phyloP scores from a whole-genome alignment of 805 yeast genomes.

The Saccharomyces paradoxus region DNA sequence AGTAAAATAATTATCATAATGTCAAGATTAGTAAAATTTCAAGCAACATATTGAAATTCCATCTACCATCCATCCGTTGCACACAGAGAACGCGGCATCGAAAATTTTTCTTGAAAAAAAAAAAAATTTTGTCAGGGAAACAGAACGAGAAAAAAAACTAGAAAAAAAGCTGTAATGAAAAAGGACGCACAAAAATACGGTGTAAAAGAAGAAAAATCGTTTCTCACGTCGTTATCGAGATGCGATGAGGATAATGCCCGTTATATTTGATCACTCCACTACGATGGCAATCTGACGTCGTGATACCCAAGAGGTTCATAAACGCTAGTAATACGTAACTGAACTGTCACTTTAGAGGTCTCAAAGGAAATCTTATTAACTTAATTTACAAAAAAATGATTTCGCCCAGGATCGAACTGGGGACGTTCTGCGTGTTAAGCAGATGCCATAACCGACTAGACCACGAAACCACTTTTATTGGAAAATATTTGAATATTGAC shows the following conservation, averaged over 20 bases:
- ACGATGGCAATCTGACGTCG: neutral
- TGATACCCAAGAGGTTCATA: neutral
- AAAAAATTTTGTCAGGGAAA: neutral
- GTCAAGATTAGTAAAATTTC: neutral
- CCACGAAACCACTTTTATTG: slow-evolving; percentile 67
- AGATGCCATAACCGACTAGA: slow-evolving; percentile 99
- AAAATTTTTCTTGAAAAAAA: neutral
- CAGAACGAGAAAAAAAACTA: neutral
- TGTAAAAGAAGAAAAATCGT: neutral
- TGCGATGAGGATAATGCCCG: neutral
- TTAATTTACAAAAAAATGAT: slow-evolving; percentile 45
- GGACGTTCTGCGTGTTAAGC: slow-evolving; percentile 99
- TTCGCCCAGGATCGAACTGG: slow-evolving; percentile 99
- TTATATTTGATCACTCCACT: neutral
- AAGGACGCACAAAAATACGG: neutral
- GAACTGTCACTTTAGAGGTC: no score
- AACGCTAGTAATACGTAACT: neutral
- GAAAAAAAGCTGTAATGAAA: neutral
- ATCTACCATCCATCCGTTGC: neutral
- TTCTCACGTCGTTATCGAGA: neutral
- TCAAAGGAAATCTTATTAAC: no score
- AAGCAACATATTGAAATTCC: neutral
- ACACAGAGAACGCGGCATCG: neutral
- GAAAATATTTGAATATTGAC: no score
- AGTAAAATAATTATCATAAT: neutral